Conservation (phyloP, 352 stramenopile species). For the Pythium sukuiense region DNA sequence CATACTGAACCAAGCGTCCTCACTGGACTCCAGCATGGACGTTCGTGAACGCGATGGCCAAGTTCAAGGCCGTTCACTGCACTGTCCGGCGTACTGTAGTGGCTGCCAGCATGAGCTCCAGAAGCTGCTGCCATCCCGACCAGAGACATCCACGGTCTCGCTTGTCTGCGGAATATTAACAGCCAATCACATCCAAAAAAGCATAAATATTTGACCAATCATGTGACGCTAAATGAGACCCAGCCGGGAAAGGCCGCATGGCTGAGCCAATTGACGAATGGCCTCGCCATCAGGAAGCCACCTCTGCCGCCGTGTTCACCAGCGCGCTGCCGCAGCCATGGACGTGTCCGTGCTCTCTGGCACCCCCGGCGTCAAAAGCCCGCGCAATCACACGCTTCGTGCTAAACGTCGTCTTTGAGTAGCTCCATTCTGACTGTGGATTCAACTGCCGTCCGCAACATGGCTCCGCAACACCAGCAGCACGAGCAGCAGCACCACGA, state of each 20-base stretch:
- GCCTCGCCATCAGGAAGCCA: background rate
- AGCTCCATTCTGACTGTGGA: too few species aligned
- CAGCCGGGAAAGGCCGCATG: background rate
- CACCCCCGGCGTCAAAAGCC: background rate
- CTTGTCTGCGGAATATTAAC: background rate
- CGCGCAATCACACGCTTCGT: background rate
- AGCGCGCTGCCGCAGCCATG: background rate
- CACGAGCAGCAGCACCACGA: background rate
- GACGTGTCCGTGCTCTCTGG: background rate
- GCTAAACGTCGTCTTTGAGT: too few species aligned
- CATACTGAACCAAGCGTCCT: too few species aligned
- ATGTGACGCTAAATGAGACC: background rate
- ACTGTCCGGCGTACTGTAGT: too few species aligned
- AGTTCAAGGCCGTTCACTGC: too few species aligned
- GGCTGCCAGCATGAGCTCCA: background rate
- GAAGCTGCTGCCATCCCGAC: too few species aligned
- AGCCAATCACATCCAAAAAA: background rate
- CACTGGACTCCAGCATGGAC: too few species aligned
- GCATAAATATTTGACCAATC: background rate
- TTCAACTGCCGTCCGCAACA: background rate
- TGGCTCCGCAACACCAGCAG: conserved; percentile 3
- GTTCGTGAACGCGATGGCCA: too few species aligned
- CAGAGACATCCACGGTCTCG: background rate
- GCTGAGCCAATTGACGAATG: background rate
- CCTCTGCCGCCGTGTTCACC: background rate